A percentile compares a stretch with the other conserved stretches of the same genome.
phyloP scores from a whole-genome alignment of 2,329 filamentous ascomycete species.

The Aspergillus sp. region DNA sequence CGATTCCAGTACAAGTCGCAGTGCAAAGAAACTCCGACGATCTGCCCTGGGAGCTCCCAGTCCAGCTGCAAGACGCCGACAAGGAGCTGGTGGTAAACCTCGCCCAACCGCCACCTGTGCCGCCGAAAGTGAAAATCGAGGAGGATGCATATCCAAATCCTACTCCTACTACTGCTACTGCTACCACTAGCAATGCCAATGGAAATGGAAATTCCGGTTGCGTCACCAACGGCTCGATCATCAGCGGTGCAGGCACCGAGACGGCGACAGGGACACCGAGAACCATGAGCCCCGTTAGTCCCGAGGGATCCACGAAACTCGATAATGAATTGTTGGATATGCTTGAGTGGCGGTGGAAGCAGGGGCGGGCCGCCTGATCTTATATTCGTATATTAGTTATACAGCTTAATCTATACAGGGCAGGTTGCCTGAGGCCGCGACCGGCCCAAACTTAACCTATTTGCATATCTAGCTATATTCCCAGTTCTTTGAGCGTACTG shows the following conservation, averaged over 20 bases:
- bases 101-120: not conserved
- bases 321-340: conserved; percentile 7
- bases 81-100: not conserved
- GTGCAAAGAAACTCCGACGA: not conserved
- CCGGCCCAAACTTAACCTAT: too few species aligned
- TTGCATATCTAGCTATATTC: too few species aligned
- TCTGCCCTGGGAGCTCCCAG: not conserved
- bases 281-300: not conserved
- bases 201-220: too few species aligned
- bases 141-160: too few species aligned
- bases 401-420: too few species aligned
- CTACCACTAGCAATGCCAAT: too few species aligned
- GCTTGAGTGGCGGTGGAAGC: conserved; percentile 3
- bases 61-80: not conserved
- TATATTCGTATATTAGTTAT: too few species aligned
- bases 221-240: too few species aligned
- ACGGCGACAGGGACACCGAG: not conserved
- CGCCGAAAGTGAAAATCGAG: too few species aligned
- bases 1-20: not conserved
- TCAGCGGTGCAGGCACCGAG: not conserved
- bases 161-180: too few species aligned
- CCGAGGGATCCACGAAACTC: not conserved
- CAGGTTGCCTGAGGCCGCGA: too few species aligned
- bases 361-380: not conserved
- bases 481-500: too few species aligned